These are phyloP conservation scores for Hemisphaericaspora lyxosophila DNA, from an alignment of 1,139 yeast species.

Conservation along the genomic window DNA sequence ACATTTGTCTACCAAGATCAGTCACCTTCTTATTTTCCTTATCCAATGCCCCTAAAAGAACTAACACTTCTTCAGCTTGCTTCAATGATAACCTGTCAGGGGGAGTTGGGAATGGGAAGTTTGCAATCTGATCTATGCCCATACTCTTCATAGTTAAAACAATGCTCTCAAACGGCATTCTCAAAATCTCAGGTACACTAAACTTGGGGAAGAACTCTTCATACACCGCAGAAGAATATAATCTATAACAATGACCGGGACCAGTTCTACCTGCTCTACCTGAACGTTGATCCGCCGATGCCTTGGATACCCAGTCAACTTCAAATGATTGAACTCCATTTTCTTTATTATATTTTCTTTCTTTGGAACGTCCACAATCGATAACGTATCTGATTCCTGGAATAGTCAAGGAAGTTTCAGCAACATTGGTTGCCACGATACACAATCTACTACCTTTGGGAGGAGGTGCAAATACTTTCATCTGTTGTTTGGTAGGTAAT, in stretches of 20 bases:
- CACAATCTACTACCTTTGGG: slow-evolving; percentile 86
- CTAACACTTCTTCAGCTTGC: slow-evolving; percentile 67
- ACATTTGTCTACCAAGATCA: slow-evolving; percentile 79
- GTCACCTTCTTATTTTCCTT: slow-evolving; percentile 54
- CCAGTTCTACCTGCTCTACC: slow-evolving; percentile 99
- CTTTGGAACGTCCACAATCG: slow-evolving; percentile 93
- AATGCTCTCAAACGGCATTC: slow-evolving; percentile 96
- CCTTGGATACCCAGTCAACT: slow-evolving; percentile 90
- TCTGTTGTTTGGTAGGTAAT: slow-evolving; percentile 88
- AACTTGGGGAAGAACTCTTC: slow-evolving; percentile 84
- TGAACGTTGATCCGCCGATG: slow-evolving; percentile 91
- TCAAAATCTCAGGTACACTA: slow-evolving; percentile 81
- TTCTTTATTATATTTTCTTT: slow-evolving; percentile 75
- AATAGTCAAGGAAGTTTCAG: slow-evolving; percentile 95
- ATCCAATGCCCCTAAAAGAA: slow-evolving; percentile 78
- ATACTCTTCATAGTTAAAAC: slow-evolving; percentile 93
- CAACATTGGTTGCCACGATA: slow-evolving; percentile 95
- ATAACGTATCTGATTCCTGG: slow-evolving; percentile 95
- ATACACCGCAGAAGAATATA: slow-evolving; percentile 92
- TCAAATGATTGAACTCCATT: slow-evolving; percentile 94
- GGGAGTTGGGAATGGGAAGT: slow-evolving; percentile 97
- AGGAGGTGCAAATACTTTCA: slow-evolving; percentile 86
- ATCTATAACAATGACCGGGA: slow-evolving; percentile 94
- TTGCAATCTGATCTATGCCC: slow-evolving; percentile 88
- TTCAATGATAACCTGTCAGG: slow-evolving; percentile 65